Evolutionary conservation across 1,284 basidiomycete species (phyloP), one percentile per base, ranked within the genome.

Genomic region (Microbotryum lychnidis-dioicae): DNA sequence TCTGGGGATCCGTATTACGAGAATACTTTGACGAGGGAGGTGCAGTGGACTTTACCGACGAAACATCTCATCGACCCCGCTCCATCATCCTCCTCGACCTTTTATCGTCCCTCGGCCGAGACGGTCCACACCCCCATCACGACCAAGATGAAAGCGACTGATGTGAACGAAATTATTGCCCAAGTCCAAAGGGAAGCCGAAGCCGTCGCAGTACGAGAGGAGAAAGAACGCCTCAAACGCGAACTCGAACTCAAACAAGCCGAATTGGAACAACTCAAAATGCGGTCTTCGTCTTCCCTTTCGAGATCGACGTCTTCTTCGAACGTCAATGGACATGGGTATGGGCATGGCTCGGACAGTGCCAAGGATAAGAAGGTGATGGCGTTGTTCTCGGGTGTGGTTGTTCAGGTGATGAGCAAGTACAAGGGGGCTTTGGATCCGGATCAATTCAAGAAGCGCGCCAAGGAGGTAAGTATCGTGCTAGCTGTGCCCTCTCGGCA

Each of bases 371-470:
- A 89, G 80, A 78, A 83, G 68, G 75, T 97, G 65, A 75, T 85
- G 68, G 91, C 90, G 75, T 80, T 97, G 25, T 84, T 98, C 9
- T 88, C 91, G 25, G 84, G 85, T 18, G 82, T 96, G 2, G 93
- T 97, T 33, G 94, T 98, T 47, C 86, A 85, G 73, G 84, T 81
- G 63, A 91, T 97, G 89, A 89, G 86, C 57, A 94, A 92, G 77
- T 86, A 96, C 74, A 82, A 85, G 67, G 81, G 86, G 60, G 78
- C 84, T 61, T 82, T 97, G 76, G 86, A 89, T 60, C 82, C 84
- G 60, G 91, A 96, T 6, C 77, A 81, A 57, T 97, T 98, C 81
- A 98, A 99, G 80, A 87, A 86, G 72, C 85, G 96, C 73, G 94
- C 96, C 7, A 91, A 91, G 73, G 91, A 97, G 82, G 92, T 91